These are phyloP conservation scores for Amoebophrya sp. DNA, from an alignment of 169 alveolate species.

Conservation along the genomic window DNA sequence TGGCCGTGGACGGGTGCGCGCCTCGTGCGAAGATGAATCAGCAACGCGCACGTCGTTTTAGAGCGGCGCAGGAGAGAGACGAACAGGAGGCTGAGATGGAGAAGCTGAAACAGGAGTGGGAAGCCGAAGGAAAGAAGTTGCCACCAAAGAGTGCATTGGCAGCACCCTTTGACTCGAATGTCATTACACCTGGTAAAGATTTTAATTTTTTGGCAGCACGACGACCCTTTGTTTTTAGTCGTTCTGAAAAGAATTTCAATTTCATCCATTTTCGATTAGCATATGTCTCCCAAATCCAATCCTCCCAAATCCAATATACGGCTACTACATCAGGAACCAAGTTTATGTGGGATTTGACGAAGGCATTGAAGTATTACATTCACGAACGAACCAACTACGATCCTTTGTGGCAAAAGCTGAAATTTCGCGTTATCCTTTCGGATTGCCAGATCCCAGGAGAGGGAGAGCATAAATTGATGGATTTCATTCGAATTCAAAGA, in stretches of 20 bases:
- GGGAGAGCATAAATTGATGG: conserved; percentile 96
- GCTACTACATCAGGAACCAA: background rate
- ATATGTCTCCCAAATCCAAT: no score
- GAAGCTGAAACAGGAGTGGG: background rate
- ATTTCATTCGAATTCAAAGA: conserved; percentile 57
- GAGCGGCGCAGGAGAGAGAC: conserved; percentile 63
- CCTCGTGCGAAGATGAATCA: conserved; percentile 99
- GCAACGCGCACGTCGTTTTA: conserved; percentile 88
- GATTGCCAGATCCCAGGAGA: conserved; percentile 94
- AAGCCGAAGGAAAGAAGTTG: background rate
- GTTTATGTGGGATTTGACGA: conserved; percentile 42
- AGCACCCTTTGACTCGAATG: conserved; percentile 85
- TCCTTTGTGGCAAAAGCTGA: conserved; percentile 80
- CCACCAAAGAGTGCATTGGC: background rate
- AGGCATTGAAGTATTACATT: conserved; percentile 57
- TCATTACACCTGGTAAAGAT: conserved; percentile 97
- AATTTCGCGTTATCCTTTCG: conserved; percentile 76
- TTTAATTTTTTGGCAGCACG: no score
- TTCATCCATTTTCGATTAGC: no score
- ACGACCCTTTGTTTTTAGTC: no score
- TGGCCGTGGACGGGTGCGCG: conserved; percentile 98
- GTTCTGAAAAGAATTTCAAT: no score
- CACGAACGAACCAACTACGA: conserved; percentile 76
- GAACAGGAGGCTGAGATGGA: background rate
- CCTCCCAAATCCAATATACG: no score